phyloP scores from a whole-genome alignment of 2,329 filamentous ascomycete genomes.

The Xylaria sp. region DNA sequence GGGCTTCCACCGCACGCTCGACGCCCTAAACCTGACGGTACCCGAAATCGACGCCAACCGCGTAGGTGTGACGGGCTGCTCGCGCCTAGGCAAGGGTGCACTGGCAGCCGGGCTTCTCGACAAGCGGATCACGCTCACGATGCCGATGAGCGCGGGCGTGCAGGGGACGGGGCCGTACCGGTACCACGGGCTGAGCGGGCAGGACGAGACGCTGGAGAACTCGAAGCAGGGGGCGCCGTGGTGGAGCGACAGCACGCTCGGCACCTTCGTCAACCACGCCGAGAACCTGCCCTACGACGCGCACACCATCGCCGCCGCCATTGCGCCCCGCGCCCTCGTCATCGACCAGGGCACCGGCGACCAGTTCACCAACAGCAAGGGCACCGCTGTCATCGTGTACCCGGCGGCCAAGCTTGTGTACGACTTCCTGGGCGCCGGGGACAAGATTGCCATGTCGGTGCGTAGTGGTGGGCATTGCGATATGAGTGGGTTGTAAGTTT shows the following conservation, averaged over 20 bases:
- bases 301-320: constrained; percentile 67
- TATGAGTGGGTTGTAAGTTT: constrained; percentile 59
- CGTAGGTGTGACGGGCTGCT: constrained; percentile 65
- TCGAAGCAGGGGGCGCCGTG: constrained; percentile 64
- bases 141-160: constrained; percentile 67
- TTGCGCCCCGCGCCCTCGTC: constrained; percentile 66
- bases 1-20: constrained; percentile 65
- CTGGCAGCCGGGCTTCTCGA: constrained; percentile 64
- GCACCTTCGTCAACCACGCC: constrained; percentile 66
- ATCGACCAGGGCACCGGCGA: constrained; percentile 66
- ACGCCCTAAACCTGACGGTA: constrained; percentile 61
- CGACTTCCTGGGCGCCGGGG: constrained; percentile 62
- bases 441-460: constrained; percentile 61
- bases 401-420: constrained; percentile 65
- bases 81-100: constrained; percentile 65
- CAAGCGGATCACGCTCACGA: constrained; percentile 63
- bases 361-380: constrained; percentile 61
- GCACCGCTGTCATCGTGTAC: constrained; percentile 61
- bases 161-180: constrained; percentile 67
- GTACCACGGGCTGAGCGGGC: constrained; percentile 58
- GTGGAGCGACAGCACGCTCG: constrained; percentile 64
- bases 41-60: constrained; percentile 57
- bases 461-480: constrained; percentile 61
- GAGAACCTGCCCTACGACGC: constrained; percentile 67
- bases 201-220: constrained; percentile 61